Conservation (phyloP, 1,139 yeast species). For the Debaryomyces singareniensis region DNA sequence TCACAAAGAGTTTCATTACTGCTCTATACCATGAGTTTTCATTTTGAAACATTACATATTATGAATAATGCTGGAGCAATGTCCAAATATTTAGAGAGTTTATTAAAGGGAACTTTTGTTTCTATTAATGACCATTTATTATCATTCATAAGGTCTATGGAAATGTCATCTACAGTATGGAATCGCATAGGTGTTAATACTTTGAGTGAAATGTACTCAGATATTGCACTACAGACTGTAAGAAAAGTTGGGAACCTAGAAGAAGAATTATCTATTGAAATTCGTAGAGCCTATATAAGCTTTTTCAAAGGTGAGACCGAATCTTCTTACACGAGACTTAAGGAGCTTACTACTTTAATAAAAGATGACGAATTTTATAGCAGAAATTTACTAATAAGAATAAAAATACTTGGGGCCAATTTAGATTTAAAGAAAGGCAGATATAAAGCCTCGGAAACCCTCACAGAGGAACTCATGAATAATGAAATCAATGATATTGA, state of each 20-base stretch:
- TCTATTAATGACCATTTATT: conserved; percentile 35
- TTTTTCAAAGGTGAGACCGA: conserved; percentile 36
- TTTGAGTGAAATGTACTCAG: conserved; percentile 40
- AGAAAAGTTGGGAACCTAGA: conserved; percentile 21
- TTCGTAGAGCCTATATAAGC: conserved; percentile 30
- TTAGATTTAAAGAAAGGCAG: conserved; percentile 33
- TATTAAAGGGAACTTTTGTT: conserved; percentile 48
- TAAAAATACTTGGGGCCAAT: conserved; percentile 29
- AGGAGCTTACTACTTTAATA: conserved; percentile 17
- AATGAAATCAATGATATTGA: conserved; percentile 28
- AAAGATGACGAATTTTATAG: conserved; percentile 24
- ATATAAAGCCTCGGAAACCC: conserved; percentile 19
- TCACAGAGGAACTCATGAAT: conserved; percentile 13
- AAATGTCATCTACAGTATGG: conserved; percentile 46
- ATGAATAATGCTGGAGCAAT: conserved; percentile 47
- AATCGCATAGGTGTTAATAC: conserved; percentile 41
- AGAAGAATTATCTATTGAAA: conserved; percentile 32
- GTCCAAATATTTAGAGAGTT: conserved; percentile 41
- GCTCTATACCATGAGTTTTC: conserved; percentile 54
- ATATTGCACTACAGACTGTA: conserved; percentile 33
- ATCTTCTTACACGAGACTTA: conserved; percentile 23
- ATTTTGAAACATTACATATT: conserved; percentile 50
- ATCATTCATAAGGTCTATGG: conserved; percentile 42
- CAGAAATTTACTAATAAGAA: conserved; percentile 32
- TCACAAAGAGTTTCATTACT: conserved; percentile 47